Evolutionary conservation across 1,139 yeast genomes (phyloP).

Genomic region (Yueomyces sp.): DNA sequence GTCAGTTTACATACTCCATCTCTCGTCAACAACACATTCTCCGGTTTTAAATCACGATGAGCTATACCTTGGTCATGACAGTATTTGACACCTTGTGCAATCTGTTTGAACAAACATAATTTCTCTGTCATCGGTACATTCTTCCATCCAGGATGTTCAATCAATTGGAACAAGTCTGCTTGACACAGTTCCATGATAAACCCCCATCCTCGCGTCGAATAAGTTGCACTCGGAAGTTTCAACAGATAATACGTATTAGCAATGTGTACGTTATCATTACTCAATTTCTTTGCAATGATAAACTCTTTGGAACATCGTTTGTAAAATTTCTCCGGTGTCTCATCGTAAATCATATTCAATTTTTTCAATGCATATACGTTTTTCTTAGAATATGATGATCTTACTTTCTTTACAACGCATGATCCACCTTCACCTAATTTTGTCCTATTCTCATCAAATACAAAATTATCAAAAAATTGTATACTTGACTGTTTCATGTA

Average conservation of each 20-base stretch:
- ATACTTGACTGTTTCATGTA: constrained; percentile 41
- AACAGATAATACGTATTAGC: constrained; percentile 44
- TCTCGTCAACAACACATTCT: constrained; percentile 54
- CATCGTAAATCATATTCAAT: constrained; percentile 47
- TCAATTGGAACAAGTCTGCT: constrained; percentile 58
- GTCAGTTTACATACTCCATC: constrained; percentile 56
- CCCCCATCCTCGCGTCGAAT: constrained; percentile 64
- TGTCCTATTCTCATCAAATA: constrained; percentile 30
- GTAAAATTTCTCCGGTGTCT: constrained; percentile 56
- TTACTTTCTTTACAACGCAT: constrained; percentile 47
- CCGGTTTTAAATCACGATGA: constrained; percentile 91
- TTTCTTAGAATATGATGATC: constrained; percentile 27
- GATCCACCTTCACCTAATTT: constrained; percentile 67
- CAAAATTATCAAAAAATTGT: constrained; percentile 47
- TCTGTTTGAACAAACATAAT: constrained; percentile 35
- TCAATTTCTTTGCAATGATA: constrained; percentile 42
- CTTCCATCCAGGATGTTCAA: constrained; percentile 38
- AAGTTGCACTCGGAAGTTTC: constrained; percentile 43
- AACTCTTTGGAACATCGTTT: constrained; percentile 52
- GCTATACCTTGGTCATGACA: constrained; percentile 72
- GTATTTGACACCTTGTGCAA: constrained; percentile 47
- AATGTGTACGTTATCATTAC: constrained; percentile 40
- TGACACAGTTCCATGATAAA: constrained; percentile 53
- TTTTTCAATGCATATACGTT: constrained; percentile 50
- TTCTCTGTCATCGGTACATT: constrained; percentile 41